These are phyloP conservation scores for Zygosaccharomyces kombuchaensis DNA, from an alignment of 805 yeast species.

Conservation along the genomic window DNA sequence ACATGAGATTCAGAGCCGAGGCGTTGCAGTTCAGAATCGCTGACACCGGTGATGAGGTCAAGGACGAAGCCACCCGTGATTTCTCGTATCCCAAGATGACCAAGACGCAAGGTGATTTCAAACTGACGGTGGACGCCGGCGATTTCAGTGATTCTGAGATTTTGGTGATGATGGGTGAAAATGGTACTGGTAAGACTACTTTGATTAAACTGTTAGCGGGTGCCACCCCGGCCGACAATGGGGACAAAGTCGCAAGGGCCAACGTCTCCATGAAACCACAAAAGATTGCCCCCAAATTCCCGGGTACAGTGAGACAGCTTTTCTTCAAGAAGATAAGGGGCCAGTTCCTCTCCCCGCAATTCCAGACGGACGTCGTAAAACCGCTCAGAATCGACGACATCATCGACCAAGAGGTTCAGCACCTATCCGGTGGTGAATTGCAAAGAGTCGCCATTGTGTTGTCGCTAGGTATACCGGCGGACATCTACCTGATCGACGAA, in stretches of 20 bases:
- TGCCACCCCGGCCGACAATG: slow-evolving; percentile 80
- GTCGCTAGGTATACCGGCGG: slow-evolving; percentile 91
- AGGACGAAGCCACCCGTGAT: slow-evolving; percentile 73
- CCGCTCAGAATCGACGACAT: slow-evolving; percentile 91
- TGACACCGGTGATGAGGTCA: slow-evolving; percentile 77
- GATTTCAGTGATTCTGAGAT: slow-evolving; percentile 95
- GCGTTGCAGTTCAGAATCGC: slow-evolving; percentile 88
- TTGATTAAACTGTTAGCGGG: slow-evolving; percentile 95
- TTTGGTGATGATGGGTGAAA: slow-evolving; percentile 99
- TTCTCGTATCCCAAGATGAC: slow-evolving; percentile 75
- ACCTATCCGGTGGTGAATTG: slow-evolving; percentile 98
- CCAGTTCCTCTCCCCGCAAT: slow-evolving; percentile 90
- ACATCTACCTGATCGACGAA: slow-evolving; percentile 94
- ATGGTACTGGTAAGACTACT: slow-evolving; percentile 99
- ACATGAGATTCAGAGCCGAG: slow-evolving; percentile 94
- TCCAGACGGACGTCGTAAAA: slow-evolving; percentile 96
- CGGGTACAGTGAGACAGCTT: slow-evolving; percentile 97
- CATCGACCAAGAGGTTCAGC: slow-evolving; percentile 96
- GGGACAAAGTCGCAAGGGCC: slow-evolving; percentile 78
- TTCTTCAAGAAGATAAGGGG: slow-evolving; percentile 96
- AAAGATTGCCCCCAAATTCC: slow-evolving; percentile 97
- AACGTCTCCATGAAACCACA: slow-evolving; percentile 98
- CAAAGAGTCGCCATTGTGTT: slow-evolving; percentile 98
- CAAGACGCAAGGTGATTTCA: slow-evolving; percentile 96
- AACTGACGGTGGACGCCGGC: slow-evolving; percentile 75